phyloP scores from a whole-genome alignment of 345 rosid species.

The Sisymbrium irio region DNA sequence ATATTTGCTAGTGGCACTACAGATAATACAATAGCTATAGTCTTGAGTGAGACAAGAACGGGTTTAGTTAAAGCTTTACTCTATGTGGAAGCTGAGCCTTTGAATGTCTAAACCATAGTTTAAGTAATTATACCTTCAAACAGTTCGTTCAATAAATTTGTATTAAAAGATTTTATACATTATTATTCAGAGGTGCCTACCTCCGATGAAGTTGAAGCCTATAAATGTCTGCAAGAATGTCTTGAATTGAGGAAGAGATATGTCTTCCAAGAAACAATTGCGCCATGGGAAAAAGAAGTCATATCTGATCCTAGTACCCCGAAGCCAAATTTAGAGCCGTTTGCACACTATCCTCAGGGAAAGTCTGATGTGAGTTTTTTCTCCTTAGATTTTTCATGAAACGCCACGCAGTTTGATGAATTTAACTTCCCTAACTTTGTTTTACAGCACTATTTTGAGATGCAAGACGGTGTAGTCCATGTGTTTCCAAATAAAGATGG shows the following conservation, averaged over 20 bases:
- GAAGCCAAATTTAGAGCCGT: constrained; percentile 88
- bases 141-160: not conserved
- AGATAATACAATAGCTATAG: not conserved
- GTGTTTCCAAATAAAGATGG: constrained; percentile 81
- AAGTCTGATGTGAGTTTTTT: constrained; percentile 69
- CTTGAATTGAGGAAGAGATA: constrained; percentile 86
- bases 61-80: not conserved
- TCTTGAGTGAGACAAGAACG: not conserved
- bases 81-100: constrained; percentile 1
- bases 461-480: constrained; percentile 95
- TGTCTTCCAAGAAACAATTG: constrained; percentile 74
- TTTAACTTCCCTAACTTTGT: constrained; percentile 12
- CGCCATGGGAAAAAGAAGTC: constrained; percentile 96
- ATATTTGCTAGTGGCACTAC: not conserved
- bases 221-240: constrained; percentile 81
- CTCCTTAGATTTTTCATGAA: not conserved
- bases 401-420: not conserved
- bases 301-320: constrained; percentile 98
- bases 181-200: constrained; percentile 70
- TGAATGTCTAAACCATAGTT: not conserved
- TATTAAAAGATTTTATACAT: not conserved
- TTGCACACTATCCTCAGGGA: constrained; percentile 66
- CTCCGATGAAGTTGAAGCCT: constrained; percentile 80
- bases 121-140: not conserved
- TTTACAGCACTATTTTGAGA: constrained; percentile 85